Base-by-base conservation (phyloP, 116 monocot genomes). In the Zostera marina region DNA sequence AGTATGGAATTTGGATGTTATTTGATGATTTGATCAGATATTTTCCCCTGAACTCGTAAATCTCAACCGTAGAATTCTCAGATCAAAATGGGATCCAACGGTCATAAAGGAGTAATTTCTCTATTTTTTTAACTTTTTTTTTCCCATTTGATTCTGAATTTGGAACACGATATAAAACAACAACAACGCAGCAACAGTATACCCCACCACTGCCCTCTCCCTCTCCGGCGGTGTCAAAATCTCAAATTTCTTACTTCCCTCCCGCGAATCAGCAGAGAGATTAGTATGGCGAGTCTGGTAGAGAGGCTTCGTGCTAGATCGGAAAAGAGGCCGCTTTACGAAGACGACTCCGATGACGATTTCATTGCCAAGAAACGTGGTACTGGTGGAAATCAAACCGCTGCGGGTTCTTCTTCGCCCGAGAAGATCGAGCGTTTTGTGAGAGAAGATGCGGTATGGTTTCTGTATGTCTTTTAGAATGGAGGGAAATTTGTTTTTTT, bases 281-380 rank as follows among this genome's bases (percentile, higher is more conserved):
- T 32, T 6, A 16, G 24, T 62, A 93, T 93, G 93, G 87, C 84
- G 46, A 96, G 96, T 56, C 68, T 96, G 75, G 96, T 83, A 16
- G 96, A 96, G 80, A 73, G 96, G 76, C 85, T 96, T 14, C 96
- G 96, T 7, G 78, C 69, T 13, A 70, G 96, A 53, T 76, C 89
- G 42, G 96, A 89, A 65, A 82, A 68, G 75, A 64, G 69, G 74
- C 89, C 85, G 23, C 52, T 75, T 23, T 88, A 89, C 76, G 66
- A 49, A 20, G 88, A 82, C 22, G 81, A 77, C 1, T 80, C 79
- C 7, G 89, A 88, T 42, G 88, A 96, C n/a, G 91, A 91, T 19
- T 26, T 77, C 51, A 44, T 71, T 9, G 11, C 56, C 19, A 53
- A 14, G 21, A 54, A 68, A 66, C 38, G 53, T 12, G 54, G 45